A percentile compares a stretch with the other conserved stretches of the same genome.
Evolutionary conservation across 306 rosid species (phyloP).

Genomic region (Quercus gilva): DNA sequence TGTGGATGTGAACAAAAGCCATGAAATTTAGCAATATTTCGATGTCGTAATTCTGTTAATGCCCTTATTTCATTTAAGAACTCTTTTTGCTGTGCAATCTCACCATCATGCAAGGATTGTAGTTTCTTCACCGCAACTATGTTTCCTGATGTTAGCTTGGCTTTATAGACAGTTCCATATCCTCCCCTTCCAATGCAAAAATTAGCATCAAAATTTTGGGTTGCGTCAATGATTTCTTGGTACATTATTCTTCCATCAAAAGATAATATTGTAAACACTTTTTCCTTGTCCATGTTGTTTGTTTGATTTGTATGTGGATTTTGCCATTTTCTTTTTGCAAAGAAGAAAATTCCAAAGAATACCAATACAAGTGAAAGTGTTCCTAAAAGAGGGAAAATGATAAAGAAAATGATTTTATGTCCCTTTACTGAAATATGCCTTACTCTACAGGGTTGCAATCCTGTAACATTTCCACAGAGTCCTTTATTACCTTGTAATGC

Average conservation of each 20-base stretch:
- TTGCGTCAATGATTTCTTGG: too few species aligned
- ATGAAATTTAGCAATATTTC: constrained; percentile 19
- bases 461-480: constrained; percentile 29
- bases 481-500: constrained; percentile 30
- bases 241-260: background rate
- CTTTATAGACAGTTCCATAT: too few species aligned
- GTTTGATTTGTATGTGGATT: background rate
- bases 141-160: too few species aligned
- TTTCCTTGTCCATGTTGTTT: background rate
- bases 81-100: constrained; percentile 1
- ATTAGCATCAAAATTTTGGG: too few species aligned
- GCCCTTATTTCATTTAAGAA: constrained; percentile 23
- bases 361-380: too few species aligned
- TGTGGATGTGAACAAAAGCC: constrained; percentile 17
- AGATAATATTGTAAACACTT: constrained; percentile 11
- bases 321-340: background rate
- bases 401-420: background rate
- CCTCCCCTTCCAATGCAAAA: too few species aligned
- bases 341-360: background rate
- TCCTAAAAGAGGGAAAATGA: background rate
- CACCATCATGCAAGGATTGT: background rate
- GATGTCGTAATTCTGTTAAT: constrained; percentile 18
- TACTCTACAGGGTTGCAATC: background rate
- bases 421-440: background rate
- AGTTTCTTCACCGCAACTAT: constrained; percentile 15